These are phyloP conservation scores for Chytriomyces sp. DNA, from an alignment of 192 early-diverging fungal genomes.

Conservation along the genomic window DNA sequence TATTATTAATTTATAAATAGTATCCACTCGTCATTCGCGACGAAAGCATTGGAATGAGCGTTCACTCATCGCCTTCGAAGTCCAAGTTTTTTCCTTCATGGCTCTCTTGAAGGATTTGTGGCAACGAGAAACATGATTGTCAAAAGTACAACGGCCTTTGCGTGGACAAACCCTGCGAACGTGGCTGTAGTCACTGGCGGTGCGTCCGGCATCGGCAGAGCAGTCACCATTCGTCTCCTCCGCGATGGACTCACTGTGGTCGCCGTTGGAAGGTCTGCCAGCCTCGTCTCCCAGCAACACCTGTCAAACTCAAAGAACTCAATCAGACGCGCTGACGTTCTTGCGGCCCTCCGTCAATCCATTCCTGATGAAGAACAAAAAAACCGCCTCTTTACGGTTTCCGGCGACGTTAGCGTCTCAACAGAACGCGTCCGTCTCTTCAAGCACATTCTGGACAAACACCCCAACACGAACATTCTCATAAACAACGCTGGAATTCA, in stretches of 20 bases:
- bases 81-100: no score
- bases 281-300: no score
- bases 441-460: neutral
- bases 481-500: constrained; percentile 34
- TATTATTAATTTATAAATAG: no score
- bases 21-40: no score
- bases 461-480: constrained; percentile 5
- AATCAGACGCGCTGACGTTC: constrained; percentile 14
- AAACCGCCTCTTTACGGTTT: no score
- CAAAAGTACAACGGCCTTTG: no score
- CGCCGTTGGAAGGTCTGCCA: constrained; percentile 35
- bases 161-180: no score
- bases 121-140: no score
- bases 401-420: constrained; percentile 19
- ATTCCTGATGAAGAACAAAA: constrained; percentile 4
- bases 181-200: constrained; percentile 39
- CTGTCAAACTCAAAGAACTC: no score
- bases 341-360: constrained; percentile 10
- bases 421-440: constrained; percentile 4
- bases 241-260: constrained; percentile 29
- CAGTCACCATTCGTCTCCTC: constrained; percentile 24
- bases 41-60: no score
- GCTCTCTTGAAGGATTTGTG: no score
- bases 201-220: constrained; percentile 36
- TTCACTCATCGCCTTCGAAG: no score